Evolutionary conservation across 2,329 filamentous ascomycete species (phyloP), one percentile per base, ranked within the genome.

Genomic region (Fusarium compactum): DNA sequence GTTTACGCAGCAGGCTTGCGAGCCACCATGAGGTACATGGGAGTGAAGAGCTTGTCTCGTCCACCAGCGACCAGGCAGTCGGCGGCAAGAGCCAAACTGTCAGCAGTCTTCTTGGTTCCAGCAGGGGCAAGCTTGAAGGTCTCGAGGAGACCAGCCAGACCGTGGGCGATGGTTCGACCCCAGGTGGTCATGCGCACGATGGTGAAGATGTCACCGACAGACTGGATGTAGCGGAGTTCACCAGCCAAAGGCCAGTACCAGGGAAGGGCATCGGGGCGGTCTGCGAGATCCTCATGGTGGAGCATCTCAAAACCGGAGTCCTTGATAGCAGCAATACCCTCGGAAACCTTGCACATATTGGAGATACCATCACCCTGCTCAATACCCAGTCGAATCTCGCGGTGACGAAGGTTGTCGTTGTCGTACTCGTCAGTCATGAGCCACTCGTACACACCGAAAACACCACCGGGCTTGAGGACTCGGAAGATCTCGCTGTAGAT

Each of bases 361-460:
- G 94, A 94, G 80, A 99, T 98, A 74, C 96, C 96, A 78, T 98
- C 92, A 77, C 96, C 96, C 79, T 94, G 91, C 85, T 99, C 96
- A 72, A 99, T 99, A 70, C 92, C 95, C 20, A 98, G 90, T 70
- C 96, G 93, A 78, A 98, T 96, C 79, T 93, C 89, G 73, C 94
- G 92, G 85, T 98, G 96, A 76, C 90, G 86, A 2, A 93, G 81
- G 86, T 98, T 94, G 65, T 92, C 86, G 79, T 97, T 95, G 84
- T 98, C 92, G 82, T 98, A 99, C 25, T 91, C 85, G 69, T 98
- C 95, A 9, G 95, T 98, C 96, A 99, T 98, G 78, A 98, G 86
- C 96, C 96, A 98, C 83, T 99, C 96, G 83, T 98, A 99, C 55
- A 98, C 95, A 78, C 95, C 96, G 76, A 98, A 99, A 54, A 94